Percentiles rank a stretch among this genome's conserved stretches.
These are phyloP conservation scores for Neurospora tetraspora DNA, from an alignment of 495 filamentous ascomycete species.

Conservation along the genomic window DNA sequence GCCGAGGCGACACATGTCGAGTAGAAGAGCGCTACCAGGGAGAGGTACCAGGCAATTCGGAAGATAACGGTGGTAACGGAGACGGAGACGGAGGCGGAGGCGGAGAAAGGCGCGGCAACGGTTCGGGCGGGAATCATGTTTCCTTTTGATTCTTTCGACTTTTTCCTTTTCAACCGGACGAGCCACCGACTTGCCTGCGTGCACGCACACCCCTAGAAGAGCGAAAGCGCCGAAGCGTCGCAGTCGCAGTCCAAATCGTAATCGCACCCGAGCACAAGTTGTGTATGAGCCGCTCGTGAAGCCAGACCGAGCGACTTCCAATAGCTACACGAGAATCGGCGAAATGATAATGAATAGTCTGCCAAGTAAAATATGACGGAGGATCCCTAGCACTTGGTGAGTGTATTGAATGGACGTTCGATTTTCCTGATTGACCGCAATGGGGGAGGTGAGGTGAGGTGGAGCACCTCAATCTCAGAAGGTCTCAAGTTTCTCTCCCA, in stretches of 20 bases:
- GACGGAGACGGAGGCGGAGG: not conserved
- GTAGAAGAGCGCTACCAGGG: not conserved
- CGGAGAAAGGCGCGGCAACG: not conserved
- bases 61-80: not conserved
- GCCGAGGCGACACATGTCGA: not conserved
- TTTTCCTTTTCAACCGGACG: not conserved
- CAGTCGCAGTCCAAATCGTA: not conserved
- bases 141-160: not conserved
- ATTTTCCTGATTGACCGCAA: not conserved
- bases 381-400: not conserved
- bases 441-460: not conserved
- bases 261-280: not conserved
- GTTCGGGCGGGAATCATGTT: not conserved
- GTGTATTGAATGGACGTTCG: not conserved
- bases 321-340: not conserved
- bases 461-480: not conserved
- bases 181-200: not conserved
- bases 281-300: not conserved
- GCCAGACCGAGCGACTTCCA: not conserved
- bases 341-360: not conserved
- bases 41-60: not conserved
- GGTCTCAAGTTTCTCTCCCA: not conserved
- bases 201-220: not conserved
- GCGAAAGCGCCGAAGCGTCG: not conserved
- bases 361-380: not conserved